Evolutionary conservation across 352 stramenopile genomes (phyloP).

Genomic region (Pythium rhizo-oryzae): DNA sequence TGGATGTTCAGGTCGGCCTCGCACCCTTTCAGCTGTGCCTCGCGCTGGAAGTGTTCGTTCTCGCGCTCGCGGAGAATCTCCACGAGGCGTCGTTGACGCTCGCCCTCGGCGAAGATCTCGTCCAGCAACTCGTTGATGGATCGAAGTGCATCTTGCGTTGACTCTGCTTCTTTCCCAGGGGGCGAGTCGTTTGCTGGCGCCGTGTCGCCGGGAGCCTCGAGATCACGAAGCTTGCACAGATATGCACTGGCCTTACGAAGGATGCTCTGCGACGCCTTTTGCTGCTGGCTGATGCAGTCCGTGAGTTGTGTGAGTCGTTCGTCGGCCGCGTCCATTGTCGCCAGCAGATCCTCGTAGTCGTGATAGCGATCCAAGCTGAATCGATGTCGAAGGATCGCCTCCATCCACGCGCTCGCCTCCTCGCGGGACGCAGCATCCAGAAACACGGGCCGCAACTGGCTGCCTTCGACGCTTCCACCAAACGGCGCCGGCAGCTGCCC

Average conservation of each 20-base stretch:
- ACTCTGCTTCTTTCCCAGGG: background rate
- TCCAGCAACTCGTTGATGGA: conserved; percentile 54
- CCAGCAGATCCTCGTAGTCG: conserved; percentile 40
- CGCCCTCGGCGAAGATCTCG: conserved; percentile 51
- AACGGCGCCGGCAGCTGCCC: conserved; percentile 52
- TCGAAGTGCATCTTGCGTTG: conserved; percentile 30
- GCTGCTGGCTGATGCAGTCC: conserved; percentile 23
- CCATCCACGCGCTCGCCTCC: conserved; percentile 70
- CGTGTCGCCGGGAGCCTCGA: background rate
- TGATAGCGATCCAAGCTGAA: conserved; percentile 60
- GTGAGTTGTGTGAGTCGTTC: conserved; percentile 25
- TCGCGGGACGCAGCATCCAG: conserved; percentile 56
- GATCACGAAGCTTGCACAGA: conserved; percentile 26
- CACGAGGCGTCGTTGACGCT: conserved; percentile 47
- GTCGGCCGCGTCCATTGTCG: conserved; percentile 43
- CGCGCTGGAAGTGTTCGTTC: conserved; percentile 20
- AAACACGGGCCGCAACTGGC: conserved; percentile 61
- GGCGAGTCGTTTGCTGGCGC: background rate
- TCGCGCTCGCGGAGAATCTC: conserved; percentile 35
- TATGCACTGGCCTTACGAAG: conserved; percentile 22
- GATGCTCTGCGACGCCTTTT: background rate
- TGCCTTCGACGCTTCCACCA: conserved; percentile 15
- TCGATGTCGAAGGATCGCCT: conserved; percentile 64
- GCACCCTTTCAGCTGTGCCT: conserved; percentile 4
- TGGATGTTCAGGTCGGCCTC: conserved; percentile 8